phyloP scores from a whole-genome alignment of 805 yeast species.

The Geotrichum ghanense region DNA sequence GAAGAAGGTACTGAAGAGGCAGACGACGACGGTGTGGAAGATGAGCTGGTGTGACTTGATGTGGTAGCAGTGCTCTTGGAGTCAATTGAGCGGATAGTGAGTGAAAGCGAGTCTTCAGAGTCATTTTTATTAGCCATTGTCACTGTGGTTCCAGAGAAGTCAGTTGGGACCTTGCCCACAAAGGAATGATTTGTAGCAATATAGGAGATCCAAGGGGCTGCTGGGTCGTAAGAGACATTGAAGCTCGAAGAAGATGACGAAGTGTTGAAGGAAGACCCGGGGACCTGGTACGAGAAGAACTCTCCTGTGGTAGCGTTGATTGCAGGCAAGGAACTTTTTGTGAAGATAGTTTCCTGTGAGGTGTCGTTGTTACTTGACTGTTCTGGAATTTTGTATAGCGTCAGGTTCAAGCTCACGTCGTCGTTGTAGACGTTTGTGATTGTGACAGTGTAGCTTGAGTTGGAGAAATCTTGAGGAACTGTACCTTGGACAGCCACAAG shows the following conservation, averaged over 20 bases:
- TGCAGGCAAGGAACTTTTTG: conserved; percentile 37
- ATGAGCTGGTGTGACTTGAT: conserved; percentile 14
- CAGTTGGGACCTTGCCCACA: conserved; percentile 48
- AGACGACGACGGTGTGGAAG: conserved; percentile 20
- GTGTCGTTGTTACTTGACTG: conserved; percentile 14
- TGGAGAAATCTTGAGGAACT: conserved; percentile 41
- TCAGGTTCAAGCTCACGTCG: conserved; percentile 20
- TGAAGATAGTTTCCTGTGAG: conserved; percentile 21
- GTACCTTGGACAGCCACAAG: conserved; percentile 62
- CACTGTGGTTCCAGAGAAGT: conserved; percentile 29
- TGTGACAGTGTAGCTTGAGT: conserved; percentile 27
- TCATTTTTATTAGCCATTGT: conserved; percentile 46
- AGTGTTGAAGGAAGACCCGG: conserved; percentile 25
- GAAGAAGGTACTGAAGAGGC: conserved; percentile 21
- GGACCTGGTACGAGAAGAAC: conserved; percentile 43
- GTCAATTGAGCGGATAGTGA: conserved; percentile 16
- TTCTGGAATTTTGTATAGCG: conserved; percentile 9
- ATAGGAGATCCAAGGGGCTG: conserved; percentile 52
- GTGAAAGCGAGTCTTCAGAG: conserved; percentile 15
- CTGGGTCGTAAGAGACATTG: conserved; percentile 22
- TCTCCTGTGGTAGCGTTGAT: conserved; percentile 65
- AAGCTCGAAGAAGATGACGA: neutral
- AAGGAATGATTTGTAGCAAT: conserved; percentile 53
- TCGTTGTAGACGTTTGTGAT: conserved; percentile 30
- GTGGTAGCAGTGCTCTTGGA: conserved; percentile 19